Percentiles rank a stretch among this genome's conserved stretches.
Conservation (phyloP, 345 rosid genomes). For the Adansonia digitata region DNA sequence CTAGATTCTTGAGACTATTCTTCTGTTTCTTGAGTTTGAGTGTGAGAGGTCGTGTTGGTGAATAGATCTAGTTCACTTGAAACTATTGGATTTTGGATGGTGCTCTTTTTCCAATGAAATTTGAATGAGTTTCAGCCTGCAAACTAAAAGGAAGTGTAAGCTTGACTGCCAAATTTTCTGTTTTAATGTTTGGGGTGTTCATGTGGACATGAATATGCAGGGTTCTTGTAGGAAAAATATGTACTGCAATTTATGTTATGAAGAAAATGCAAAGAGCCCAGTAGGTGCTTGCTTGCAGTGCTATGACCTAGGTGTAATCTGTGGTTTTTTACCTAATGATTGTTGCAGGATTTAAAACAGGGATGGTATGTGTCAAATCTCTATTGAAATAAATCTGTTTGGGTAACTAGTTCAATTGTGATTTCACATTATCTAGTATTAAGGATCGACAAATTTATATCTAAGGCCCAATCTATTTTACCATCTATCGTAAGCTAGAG, state of each 20-base stretch:
- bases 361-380: not conserved
- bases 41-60: not conserved
- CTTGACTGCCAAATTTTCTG: not conserved
- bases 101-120: not conserved
- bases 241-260: not conserved
- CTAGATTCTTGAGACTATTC: not conserved
- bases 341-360: not conserved
- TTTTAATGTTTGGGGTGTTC: not conserved
- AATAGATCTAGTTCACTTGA: conserved; percentile 6
- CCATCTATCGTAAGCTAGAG: not conserved
- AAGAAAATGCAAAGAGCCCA: not conserved
- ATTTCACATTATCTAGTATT: not conserved
- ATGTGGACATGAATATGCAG: not conserved
- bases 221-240: not conserved
- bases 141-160: not conserved
- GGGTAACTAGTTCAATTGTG: not conserved
- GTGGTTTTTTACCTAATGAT: not conserved
- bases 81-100: not conserved
- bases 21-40: not conserved
- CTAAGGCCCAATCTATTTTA: not conserved
- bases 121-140: not conserved
- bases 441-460: not conserved
- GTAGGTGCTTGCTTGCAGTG: not conserved
- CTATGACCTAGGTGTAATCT: not conserved
- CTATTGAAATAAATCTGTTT: not conserved